phyloP scores from a whole-genome alignment of 1,139 yeast species.

The Geotrichum citri-aurantii region DNA sequence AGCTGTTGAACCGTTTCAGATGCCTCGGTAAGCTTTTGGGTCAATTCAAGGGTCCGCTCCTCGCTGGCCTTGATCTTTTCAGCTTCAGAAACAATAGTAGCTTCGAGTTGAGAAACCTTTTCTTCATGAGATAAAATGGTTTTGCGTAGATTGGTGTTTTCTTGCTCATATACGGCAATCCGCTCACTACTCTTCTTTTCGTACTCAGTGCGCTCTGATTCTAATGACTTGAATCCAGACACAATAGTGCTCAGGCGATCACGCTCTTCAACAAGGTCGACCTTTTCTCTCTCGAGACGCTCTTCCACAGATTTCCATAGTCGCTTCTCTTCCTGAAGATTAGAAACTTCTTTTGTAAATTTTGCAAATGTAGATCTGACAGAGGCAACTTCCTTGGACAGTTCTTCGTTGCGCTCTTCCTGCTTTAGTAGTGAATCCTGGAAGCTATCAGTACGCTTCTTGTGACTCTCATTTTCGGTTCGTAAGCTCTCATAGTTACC shows the following conservation, averaged over 20 bases:
- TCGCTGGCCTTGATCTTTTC: not conserved
- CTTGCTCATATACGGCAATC: not conserved
- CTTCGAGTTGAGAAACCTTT: not conserved
- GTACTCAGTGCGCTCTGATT: slow-evolving; percentile 31
- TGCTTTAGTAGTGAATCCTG: slow-evolving; percentile 52
- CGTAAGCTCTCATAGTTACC: slow-evolving; percentile 39
- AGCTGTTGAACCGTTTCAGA: not conserved
- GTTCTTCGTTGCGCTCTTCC: slow-evolving; percentile 53
- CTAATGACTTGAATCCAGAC: slow-evolving; percentile 47
- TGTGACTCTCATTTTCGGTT: slow-evolving; percentile 44
- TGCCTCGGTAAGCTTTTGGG: not conserved
- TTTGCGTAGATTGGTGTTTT: not conserved
- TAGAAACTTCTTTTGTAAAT: slow-evolving; percentile 26
- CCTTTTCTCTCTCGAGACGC: slow-evolving; percentile 52
- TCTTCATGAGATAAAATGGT: not conserved
- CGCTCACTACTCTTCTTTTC: not conserved
- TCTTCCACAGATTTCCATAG: slow-evolving; percentile 47
- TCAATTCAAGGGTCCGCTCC: not conserved
- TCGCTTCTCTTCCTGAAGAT: slow-evolving; percentile 51
- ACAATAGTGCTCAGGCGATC: slow-evolving; percentile 54
- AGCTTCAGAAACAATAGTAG: not conserved
- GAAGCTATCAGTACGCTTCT: slow-evolving; percentile 42
- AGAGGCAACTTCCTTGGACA: slow-evolving; percentile 49
- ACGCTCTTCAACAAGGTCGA: slow-evolving; percentile 53
- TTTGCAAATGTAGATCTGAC: slow-evolving; percentile 39